phyloP scores from a whole-genome alignment of 768 basidiomycete genomes.

The Podaxis mareebaensis region DNA sequence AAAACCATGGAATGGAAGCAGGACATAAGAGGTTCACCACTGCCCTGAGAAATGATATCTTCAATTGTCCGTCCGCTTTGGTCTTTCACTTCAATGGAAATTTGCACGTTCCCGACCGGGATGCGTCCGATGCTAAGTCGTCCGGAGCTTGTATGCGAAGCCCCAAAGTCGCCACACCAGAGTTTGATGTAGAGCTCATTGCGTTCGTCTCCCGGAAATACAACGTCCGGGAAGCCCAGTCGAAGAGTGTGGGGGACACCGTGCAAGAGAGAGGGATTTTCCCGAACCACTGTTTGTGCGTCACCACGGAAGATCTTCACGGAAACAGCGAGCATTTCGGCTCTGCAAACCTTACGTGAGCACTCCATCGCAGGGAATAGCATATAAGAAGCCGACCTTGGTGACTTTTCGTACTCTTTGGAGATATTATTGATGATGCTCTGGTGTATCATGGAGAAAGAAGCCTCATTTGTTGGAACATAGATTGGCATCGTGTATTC shows the following conservation, averaged over 20 bases:
- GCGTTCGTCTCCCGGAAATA: slow-evolving; percentile 88
- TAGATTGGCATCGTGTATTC: slow-evolving; percentile 91
- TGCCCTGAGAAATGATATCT: slow-evolving; percentile 76
- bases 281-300: slow-evolving; percentile 66
- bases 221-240: slow-evolving; percentile 94
- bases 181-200: slow-evolving; percentile 97
- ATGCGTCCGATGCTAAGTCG: slow-evolving; percentile 64
- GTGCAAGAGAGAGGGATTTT: slow-evolving; percentile 82
- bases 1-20: slow-evolving; percentile 93
- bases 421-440: slow-evolving; percentile 82
- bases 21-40: slow-evolving; percentile 78
- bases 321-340: slow-evolving; percentile 84
- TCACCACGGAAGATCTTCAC: slow-evolving; percentile 90
- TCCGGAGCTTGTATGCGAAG: slow-evolving; percentile 46
- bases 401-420: slow-evolving; percentile 81
- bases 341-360: slow-evolving; percentile 44
- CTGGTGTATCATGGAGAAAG: slow-evolving; percentile 94
- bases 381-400: slow-evolving; percentile 52
- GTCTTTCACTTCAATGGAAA: slow-evolving; percentile 85
- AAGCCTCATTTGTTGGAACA: slow-evolving; percentile 76
- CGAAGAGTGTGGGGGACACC: slow-evolving; percentile 82
- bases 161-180: slow-evolving; percentile 88
- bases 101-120: slow-evolving; percentile 74
- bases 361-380: not conserved
- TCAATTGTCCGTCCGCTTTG: slow-evolving; percentile 69